Conservation (phyloP, 768 basidiomycete species). For the Termitomyces sp. region DNA sequence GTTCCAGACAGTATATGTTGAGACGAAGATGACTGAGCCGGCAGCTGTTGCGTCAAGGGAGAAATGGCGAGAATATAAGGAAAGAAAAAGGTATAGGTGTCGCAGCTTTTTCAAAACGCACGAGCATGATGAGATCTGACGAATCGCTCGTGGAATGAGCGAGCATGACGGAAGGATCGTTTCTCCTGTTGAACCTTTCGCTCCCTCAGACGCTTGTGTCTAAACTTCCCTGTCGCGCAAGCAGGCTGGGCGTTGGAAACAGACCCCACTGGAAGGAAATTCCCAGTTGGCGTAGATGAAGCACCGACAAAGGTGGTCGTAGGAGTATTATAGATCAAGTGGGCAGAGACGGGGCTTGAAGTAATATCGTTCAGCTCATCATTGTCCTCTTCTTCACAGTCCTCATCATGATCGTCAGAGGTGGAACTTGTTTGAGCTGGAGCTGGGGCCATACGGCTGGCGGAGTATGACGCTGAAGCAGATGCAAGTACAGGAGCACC, state of each 20-base stretch:
- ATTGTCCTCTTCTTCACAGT: neutral
- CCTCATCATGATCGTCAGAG: neutral
- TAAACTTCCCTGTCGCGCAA: slow-evolving; percentile 13
- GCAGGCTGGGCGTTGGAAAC: neutral
- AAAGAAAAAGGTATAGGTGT: neutral
- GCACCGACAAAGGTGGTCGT: neutral
- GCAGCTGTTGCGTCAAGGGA: neutral
- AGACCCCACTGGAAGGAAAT: neutral
- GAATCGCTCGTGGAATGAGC: slow-evolving; percentile 10
- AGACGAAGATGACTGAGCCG: neutral
- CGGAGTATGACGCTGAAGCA: neutral
- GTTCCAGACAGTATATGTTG: neutral
- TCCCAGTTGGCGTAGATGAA: slow-evolving; percentile 1
- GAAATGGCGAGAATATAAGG: neutral
- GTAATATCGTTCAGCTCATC: neutral
- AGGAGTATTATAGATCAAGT: neutral
- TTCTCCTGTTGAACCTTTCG: slow-evolving; percentile 4
- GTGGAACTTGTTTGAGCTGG: neutral
- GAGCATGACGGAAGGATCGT: slow-evolving; percentile 9
- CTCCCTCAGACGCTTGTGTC: slow-evolving; percentile 12
- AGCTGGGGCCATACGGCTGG: neutral
- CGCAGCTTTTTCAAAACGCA: slow-evolving; percentile 4
- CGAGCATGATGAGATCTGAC: slow-evolving; percentile 8
- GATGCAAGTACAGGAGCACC: neutral
- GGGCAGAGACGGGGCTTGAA: neutral